These are phyloP conservation scores for Amylostereum chailletii DNA, from an alignment of 1,284 basidiomycete genomes.

Conservation along the genomic window DNA sequence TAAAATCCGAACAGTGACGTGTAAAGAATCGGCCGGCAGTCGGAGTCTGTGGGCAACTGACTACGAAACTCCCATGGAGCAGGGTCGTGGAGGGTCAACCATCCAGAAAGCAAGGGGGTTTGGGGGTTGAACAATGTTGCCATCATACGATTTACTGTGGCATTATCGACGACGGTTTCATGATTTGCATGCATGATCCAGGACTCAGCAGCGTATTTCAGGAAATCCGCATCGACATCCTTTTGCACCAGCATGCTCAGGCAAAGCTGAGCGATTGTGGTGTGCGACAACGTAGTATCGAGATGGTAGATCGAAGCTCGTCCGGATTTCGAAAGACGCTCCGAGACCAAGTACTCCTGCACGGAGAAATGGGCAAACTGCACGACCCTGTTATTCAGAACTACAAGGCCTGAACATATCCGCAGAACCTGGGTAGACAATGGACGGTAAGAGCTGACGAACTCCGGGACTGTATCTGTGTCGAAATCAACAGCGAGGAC, in stretches of 20 bases:
- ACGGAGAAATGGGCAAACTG: neutral
- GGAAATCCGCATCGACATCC: neutral
- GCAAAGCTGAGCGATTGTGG: neutral
- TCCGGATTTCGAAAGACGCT: neutral
- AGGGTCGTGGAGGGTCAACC: no score
- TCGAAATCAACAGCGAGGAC: constrained; percentile 1
- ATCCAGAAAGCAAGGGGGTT: no score
- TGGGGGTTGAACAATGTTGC: constrained; percentile 1
- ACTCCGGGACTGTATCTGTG: neutral
- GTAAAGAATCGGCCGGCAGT: no score
- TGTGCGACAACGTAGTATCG: neutral
- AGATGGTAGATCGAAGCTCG: neutral
- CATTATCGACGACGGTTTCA: neutral
- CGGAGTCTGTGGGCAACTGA: no score
- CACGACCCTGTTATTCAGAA: neutral
- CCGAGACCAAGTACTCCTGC: neutral
- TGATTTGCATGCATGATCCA: constrained; percentile 1
- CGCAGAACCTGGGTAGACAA: neutral
- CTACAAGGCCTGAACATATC: constrained; percentile 1
- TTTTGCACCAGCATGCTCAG: neutral
- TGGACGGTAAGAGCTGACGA: neutral
- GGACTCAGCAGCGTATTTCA: neutral
- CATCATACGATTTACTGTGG: neutral
- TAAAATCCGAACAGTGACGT: no score
- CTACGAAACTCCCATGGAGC: no score